Conservation (phyloP, 148 eudicot genomes). For the Amaranthus cruentus region DNA sequence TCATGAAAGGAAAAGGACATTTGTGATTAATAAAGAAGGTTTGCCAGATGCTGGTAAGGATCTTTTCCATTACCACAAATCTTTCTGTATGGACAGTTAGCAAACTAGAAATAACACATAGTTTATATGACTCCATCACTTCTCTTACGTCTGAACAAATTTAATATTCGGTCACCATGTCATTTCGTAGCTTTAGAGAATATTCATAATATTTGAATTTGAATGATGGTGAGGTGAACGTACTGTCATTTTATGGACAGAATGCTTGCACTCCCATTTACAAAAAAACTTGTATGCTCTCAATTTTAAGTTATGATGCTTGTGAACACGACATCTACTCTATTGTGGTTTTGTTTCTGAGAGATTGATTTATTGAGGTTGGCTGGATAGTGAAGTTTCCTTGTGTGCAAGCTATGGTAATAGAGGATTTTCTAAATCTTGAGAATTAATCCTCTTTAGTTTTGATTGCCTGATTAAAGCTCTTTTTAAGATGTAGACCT, state of each 20-base stretch:
- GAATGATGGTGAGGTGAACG: too few species aligned
- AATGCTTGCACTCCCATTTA: too few species aligned
- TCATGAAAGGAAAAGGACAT: constrained; percentile 90
- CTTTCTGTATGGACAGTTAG: too few species aligned
- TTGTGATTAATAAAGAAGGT: constrained; percentile 90
- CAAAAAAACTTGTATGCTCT: background rate
- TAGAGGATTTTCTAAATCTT: background rate
- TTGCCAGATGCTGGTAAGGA: constrained; percentile 91
- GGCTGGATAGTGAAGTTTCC: background rate
- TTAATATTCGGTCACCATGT: background rate
- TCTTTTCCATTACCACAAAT: background rate
- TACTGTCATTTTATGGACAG: too few species aligned
- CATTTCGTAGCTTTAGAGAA: background rate
- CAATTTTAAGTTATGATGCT: background rate
- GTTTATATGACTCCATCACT: background rate
- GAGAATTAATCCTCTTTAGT: background rate
- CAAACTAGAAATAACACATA: background rate
- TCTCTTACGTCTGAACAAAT: background rate
- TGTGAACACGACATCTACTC: background rate
- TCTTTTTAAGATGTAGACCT: too few species aligned
- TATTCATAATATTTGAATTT: background rate
- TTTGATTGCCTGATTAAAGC: background rate
- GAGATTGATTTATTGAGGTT: background rate
- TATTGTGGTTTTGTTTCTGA: background rate
- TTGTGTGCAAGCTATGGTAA: background rate